These are phyloP conservation scores for Talaromyces sp. DNA, from an alignment of 2,329 filamentous ascomycete species.

Conservation along the genomic window DNA sequence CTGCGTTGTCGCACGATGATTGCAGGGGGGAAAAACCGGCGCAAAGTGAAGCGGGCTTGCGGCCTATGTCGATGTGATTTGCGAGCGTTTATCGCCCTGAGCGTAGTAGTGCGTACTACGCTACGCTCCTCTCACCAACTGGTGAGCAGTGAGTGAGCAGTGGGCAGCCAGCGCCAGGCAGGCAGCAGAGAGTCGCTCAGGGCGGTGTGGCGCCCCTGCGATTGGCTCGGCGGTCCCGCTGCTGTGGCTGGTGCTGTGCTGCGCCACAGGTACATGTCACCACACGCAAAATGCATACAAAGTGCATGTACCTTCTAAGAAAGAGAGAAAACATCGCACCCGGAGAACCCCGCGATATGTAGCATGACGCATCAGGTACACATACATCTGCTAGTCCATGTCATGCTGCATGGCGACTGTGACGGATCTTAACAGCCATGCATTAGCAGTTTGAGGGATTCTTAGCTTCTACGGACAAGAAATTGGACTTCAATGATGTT, in stretches of 20 bases:
- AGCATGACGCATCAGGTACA: conserved; percentile 9
- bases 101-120: neutral
- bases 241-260: neutral
- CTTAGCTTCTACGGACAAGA: neutral
- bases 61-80: neutral
- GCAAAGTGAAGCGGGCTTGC: conserved; percentile 4
- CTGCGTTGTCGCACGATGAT: conserved; percentile 20
- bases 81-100: neutral
- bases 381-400: conserved; percentile 6
- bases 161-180: neutral
- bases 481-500: no score
- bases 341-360: neutral
- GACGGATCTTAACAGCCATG: neutral
- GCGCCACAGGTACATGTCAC: neutral
- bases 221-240: neutral
- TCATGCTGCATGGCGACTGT: neutral
- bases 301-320: neutral
- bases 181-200: neutral
- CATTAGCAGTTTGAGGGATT: neutral
- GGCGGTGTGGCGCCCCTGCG: neutral
- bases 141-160: neutral
- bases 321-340: neutral
- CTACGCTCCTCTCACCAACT: neutral
- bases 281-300: neutral
- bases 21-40: conserved; percentile 8